Evolutionary conservation across 306 rosid genomes (phyloP).

Genomic region (Neltuma alba): DNA sequence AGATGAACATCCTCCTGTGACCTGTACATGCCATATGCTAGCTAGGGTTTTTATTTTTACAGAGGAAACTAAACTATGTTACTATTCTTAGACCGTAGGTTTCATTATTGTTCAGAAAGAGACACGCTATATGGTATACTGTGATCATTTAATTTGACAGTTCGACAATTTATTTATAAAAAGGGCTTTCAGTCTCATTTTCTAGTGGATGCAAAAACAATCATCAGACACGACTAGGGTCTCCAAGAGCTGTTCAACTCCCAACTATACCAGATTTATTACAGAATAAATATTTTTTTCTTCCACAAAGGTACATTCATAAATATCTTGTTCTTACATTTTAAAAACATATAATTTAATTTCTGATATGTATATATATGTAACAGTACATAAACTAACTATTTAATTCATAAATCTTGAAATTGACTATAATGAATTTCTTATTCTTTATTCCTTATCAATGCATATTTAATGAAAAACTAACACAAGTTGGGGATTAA

Average conservation of each 20-base stretch:
- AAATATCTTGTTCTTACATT: neutral
- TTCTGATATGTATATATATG: neutral
- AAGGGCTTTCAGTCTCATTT: neutral
- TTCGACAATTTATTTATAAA: neutral
- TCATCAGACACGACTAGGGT: conserved; percentile 38
- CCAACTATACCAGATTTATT: conserved; percentile 38
- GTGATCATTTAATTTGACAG: neutral
- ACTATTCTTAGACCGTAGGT: neutral
- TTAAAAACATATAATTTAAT: neutral
- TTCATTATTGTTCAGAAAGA: neutral
- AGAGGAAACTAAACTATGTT: neutral
- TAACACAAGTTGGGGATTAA: neutral
- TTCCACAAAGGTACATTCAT: neutral
- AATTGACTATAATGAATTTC: neutral
- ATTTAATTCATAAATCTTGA: neutral
- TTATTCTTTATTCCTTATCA: neutral
- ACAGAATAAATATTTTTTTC: neutral
- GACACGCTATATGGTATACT: too few species aligned
- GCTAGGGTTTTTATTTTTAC: neutral
- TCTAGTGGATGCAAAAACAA: conserved; percentile 30
- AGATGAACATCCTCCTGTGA: conserved; percentile 28
- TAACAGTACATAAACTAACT: neutral
- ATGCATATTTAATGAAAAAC: neutral
- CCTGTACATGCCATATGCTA: conserved; percentile 33
- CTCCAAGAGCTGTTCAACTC: conserved; percentile 50